Evolutionary conservation across 2,329 filamentous ascomycete species (phyloP), one percentile per base, ranked within the genome.

Genomic region (Coniochaeta sp.): DNA sequence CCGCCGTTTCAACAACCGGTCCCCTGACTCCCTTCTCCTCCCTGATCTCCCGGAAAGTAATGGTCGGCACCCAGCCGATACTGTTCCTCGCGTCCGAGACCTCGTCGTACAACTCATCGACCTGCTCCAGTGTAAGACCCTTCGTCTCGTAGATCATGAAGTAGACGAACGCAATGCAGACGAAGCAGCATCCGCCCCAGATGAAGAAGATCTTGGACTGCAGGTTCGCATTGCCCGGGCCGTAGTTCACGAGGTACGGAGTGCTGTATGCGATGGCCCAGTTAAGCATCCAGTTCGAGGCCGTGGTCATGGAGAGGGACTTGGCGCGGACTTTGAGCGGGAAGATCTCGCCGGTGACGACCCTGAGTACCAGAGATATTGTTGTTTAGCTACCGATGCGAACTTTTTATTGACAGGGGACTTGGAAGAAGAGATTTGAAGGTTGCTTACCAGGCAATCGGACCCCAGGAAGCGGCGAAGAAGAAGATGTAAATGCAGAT

Each of bases 121-220:
- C 88, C 74, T 95, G 85, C 74, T 96, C 91, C 47, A 95, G 82
- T 0, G 84, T 86, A 12, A 92, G 80, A 24, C 89, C 89, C 79
- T 95, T 95, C 62, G 91, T 96, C 79, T 93, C 91, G 69, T 92
- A 92, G 67, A 95, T 85, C 74, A 87, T 84, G 71, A 88, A 86
- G 70, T 83, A 89, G 16, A 89, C 87, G 69, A 89, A 90, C 28
- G 85, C 74, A 65, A 89, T 87, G 71, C 85, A 86, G 62, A 86
- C 65, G 70, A 87, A 84, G 76, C 87, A 90, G 65, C 82, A 82
- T 3, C 74, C 84, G 63, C 88, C 88, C 88, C 88, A 91, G 70
- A 91, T 79, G 75, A 89, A 90, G 79, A 90, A 90, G 68, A 90
- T 87, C 73, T 87, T 89, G 62, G 84, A 81, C 67, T 85, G 81